phyloP scores from a whole-genome alignment of 2,329 filamentous ascomycete species.

The Sporothrix curviconia region DNA sequence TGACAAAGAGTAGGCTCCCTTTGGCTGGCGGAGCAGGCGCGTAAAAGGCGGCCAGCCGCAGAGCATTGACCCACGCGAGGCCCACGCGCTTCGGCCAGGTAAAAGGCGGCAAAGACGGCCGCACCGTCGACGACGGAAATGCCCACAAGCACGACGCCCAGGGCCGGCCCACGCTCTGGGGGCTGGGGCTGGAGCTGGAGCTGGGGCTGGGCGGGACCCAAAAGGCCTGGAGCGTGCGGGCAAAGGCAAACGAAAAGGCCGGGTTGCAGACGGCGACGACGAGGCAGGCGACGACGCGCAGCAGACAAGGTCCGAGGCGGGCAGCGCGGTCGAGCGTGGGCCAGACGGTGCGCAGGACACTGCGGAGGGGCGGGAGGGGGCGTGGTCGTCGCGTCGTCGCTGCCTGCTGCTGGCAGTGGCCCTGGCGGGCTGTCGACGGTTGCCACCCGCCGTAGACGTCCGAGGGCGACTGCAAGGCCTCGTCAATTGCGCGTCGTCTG shows the following conservation, averaged over 20 bases:
- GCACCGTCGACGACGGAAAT: slow-evolving; percentile 62
- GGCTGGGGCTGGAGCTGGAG: too few species aligned
- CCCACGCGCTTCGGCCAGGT: slow-evolving; percentile 64
- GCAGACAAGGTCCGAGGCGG: slow-evolving; percentile 47
- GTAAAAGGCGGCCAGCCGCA: slow-evolving; percentile 63
- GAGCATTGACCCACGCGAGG: slow-evolving; percentile 68
- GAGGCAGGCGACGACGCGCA: slow-evolving; percentile 57
- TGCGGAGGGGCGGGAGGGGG: slow-evolving; percentile 32
- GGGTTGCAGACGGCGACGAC: slow-evolving; percentile 59
- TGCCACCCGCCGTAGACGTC: too few species aligned
- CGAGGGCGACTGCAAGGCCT: neutral
- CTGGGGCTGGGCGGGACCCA: slow-evolving; percentile 47
- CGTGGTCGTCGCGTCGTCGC: neutral
- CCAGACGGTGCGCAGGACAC: slow-evolving; percentile 66
- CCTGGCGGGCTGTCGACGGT: too few species aligned
- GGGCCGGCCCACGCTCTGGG: slow-evolving; percentile 44
- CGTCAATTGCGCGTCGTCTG: slow-evolving; percentile 11
- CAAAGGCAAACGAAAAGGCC: slow-evolving; percentile 68
- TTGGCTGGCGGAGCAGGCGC: slow-evolving; percentile 67
- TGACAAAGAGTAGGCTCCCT: slow-evolving; percentile 54
- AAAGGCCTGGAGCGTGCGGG: slow-evolving; percentile 65
- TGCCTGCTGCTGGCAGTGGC: too few species aligned
- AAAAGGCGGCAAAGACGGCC: slow-evolving; percentile 60
- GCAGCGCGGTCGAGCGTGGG: slow-evolving; percentile 50
- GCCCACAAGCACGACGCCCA: slow-evolving; percentile 67